These are phyloP conservation scores for Mycena crocata DNA, from an alignment of 768 basidiomycete genomes.

Conservation along the genomic window DNA sequence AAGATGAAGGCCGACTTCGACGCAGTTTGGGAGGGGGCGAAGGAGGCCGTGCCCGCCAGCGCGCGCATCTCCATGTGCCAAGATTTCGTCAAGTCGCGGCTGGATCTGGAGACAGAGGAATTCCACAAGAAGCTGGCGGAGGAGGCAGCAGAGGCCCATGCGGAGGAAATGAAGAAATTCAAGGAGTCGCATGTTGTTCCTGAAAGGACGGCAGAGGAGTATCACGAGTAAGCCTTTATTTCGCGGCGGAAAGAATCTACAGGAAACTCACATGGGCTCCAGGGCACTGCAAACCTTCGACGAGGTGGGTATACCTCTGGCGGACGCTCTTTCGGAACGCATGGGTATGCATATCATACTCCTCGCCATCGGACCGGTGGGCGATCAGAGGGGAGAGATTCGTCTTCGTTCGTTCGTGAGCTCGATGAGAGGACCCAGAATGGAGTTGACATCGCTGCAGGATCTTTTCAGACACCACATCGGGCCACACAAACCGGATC, in stretches of 20 bases:
- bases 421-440: no score
- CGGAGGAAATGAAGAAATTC: neutral
- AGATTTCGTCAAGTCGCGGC: neutral
- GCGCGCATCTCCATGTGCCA: slow-evolving; percentile 2
- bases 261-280: neutral
- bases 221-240: slow-evolving; percentile 15
- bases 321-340: slow-evolving; percentile 4
- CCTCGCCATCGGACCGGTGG: slow-evolving; percentile 12
- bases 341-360: slow-evolving; percentile 6
- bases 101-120: neutral
- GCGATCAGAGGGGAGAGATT: neutral
- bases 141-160: neutral
- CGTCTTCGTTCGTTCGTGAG: neutral
- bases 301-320: slow-evolving; percentile 12
- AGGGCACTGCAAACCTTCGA: neutral
- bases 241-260: neutral
- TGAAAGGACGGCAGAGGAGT: neutral
- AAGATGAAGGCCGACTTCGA: slow-evolving; percentile 22
- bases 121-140: neutral
- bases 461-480: neutral
- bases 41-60: neutral
- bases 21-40: slow-evolving; percentile 13
- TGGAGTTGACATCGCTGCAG: neutral
- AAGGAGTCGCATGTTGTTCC: neutral
- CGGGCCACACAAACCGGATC: neutral